phyloP scores from a whole-genome alignment of 2,329 filamentous ascomycete genomes.

The Pezicula rhizophila region DNA sequence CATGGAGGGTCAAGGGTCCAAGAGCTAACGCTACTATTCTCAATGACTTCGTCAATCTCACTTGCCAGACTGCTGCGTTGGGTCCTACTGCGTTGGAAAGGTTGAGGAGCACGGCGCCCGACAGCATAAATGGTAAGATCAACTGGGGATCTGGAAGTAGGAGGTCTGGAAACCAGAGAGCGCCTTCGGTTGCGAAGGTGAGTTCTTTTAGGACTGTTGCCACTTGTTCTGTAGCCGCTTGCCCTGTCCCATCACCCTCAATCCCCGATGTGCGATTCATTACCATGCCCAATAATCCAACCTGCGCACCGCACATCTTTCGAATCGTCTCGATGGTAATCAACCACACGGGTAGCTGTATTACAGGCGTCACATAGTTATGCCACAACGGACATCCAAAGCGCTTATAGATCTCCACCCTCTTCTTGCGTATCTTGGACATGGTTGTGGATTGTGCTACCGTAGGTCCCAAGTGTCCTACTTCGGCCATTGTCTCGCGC shows the following conservation, averaged over 20 bases:
- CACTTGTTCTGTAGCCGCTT: slow-evolving; percentile 3
- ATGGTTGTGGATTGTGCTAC: slow-evolving; percentile 9
- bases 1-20: slow-evolving; percentile 30
- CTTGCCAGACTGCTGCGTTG: slow-evolving; percentile 15
- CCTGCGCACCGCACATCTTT: slow-evolving; percentile 37
- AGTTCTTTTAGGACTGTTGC: slow-evolving; percentile 18
- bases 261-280: slow-evolving; percentile 3
- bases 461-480: slow-evolving; percentile 18
- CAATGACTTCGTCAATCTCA: slow-evolving; percentile 23
- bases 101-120: slow-evolving; percentile 41
- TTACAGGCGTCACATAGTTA: slow-evolving; percentile 22
- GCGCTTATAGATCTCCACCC: slow-evolving; percentile 25
- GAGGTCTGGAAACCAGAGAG: slow-evolving; percentile 55
- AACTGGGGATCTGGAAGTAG: slow-evolving; percentile 44
- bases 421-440: slow-evolving; percentile 21
- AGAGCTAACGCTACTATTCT: slow-evolving; percentile 33
- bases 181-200: slow-evolving; percentile 47
- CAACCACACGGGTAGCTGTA: slow-evolving; percentile 41
- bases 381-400: slow-evolving; percentile 30
- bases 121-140: slow-evolving; percentile 41
- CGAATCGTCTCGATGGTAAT: slow-evolving; percentile 40
- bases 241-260: not conserved
- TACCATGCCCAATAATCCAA: slow-evolving; percentile 34
- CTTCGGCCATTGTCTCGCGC: slow-evolving; percentile 20
- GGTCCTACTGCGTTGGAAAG: slow-evolving; percentile 23